Base-by-base conservation (phyloP, 2,329 filamentous ascomycete genomes). In the Ceratocystis diversiconidia region DNA sequence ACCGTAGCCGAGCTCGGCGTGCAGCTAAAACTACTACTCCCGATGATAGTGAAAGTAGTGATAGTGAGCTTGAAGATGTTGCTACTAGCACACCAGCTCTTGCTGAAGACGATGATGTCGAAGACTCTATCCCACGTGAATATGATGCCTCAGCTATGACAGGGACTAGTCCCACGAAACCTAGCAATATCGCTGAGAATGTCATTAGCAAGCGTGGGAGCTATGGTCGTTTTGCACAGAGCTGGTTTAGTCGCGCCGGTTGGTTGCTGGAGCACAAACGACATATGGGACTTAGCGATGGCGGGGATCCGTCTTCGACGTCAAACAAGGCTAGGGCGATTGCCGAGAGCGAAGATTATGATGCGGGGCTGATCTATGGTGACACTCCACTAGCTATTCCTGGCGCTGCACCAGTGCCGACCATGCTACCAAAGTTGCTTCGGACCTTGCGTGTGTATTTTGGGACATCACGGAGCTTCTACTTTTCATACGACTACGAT, bases 401-500 rank as follows among this genome's bases (percentile, higher is more conserved):
- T 5, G 52, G 28, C 28, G 17, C 60, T 41, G 41, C 66, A n/a
- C 63, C 19, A n/a, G 75, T 17, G 22, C 74, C 77, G 5, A 71
- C 81, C 3, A 75, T 97, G 41, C 78, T 95, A 10, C 92, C 92
- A 1, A 95, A 96, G 72, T 79, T 97, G 48, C 75, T 99, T 52
- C 83, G 88, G 50, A 95, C 89, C 41, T 86, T 90, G 1, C 89
- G 89, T 72, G 83, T 97, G 65, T 83, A 96, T 68, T 92, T 96
- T 72, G 86, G 88, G 0, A 82, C 85, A 3, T 91, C 88, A 0
- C 82, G 82, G 69, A 96, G 90, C 73, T 97, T 96, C 74, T 97
- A 88, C 78, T 99, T 92, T 74, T 92, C 92, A 0, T 96, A 99
- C 73, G 94, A 99, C 69, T 82, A 92, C 73, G 92, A 99, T 73